These are phyloP conservation scores for Syzygium aqueum DNA, from an alignment of 345 rosid species.

Conservation along the genomic window DNA sequence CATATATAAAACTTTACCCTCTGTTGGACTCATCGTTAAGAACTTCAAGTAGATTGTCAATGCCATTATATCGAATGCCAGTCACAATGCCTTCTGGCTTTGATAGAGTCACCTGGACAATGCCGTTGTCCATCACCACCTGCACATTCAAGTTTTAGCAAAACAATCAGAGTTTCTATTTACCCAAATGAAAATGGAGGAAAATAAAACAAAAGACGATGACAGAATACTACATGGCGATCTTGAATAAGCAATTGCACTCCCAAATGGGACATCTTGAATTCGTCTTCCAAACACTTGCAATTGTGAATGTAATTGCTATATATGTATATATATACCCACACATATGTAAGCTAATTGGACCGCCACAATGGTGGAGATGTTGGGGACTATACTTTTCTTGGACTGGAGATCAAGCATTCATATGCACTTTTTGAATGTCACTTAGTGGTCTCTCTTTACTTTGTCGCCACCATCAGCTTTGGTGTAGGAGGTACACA, in stretches of 20 bases:
- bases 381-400: slow-evolving; percentile 4
- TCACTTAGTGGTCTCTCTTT: slow-evolving; percentile 20
- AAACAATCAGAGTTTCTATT: not conserved
- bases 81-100: slow-evolving; percentile 79
- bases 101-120: slow-evolving; percentile 57
- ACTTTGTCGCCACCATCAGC: slow-evolving; percentile 37
- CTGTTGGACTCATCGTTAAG: slow-evolving; percentile 65
- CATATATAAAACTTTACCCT: slow-evolving; percentile 41
- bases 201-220: not conserved
- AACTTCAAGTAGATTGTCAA: slow-evolving; percentile 86
- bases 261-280: slow-evolving; percentile 13
- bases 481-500: not conserved
- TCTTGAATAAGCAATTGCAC: slow-evolving; percentile 18
- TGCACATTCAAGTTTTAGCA: slow-evolving; percentile 10
- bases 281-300: not conserved
- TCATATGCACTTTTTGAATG: not conserved
- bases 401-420: slow-evolving; percentile 34
- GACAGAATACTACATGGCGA: slow-evolving; percentile 14
- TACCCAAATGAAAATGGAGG: slow-evolving; percentile 1
- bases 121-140: slow-evolving; percentile 84
- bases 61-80: slow-evolving; percentile 49
- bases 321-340: not conserved
- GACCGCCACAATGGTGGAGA: not conserved
- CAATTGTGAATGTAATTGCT: not conserved
- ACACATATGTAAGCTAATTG: not conserved